Base-by-base conservation (phyloP, 2,329 filamentous ascomycete species). In the Penicillium sumatraense region DNA sequence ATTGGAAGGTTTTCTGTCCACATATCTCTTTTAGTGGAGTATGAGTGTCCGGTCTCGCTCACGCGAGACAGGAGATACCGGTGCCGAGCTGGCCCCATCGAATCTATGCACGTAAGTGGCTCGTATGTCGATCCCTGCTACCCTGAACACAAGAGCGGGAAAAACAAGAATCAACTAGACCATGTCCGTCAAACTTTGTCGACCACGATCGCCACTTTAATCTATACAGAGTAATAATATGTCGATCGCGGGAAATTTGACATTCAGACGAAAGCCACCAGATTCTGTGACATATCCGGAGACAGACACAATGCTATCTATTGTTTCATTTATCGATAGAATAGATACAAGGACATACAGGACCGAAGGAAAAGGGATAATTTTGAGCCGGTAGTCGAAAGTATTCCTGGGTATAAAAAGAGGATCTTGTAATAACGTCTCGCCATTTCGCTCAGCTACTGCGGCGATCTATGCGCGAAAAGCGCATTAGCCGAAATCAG, bases 131-230 rank as follows among this genome's bases (percentile, higher is more conserved):
- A 46, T 46, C 42, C 5, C n/a, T 46, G 42, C 26, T 20, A 21
- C 14, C 20, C 9, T 16, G 2, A 14, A 14, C 4, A 10, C 27
- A 7, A 4, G 16, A 10, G 16, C 23, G 24, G 23, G 14, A 31
- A 44, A 36, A 48, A 42, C 45, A 53, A 38, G 38, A 48, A 20
- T 33, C 45, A 42, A 53, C 45, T 44, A 53, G 14, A 16, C n/a
- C 14, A 8, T 27, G 21, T 10, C 41, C 33, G 23, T 24, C 26
- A 29, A 49, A 44, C 45, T 48, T 38, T 49, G 51, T 29, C 44
- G 35, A 24, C 16, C 8, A 8, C 23, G 11, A 16, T 14, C 29
- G 33, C 29, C 45, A 45, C 20, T 44, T 13, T 49, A 33, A 29
- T 38, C 27, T 20, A n/a, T 10, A 20, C 16, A 27, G 21, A 40